Conservation (phyloP, 1,139 yeast species). For the Yamadazyma buinensis region DNA sequence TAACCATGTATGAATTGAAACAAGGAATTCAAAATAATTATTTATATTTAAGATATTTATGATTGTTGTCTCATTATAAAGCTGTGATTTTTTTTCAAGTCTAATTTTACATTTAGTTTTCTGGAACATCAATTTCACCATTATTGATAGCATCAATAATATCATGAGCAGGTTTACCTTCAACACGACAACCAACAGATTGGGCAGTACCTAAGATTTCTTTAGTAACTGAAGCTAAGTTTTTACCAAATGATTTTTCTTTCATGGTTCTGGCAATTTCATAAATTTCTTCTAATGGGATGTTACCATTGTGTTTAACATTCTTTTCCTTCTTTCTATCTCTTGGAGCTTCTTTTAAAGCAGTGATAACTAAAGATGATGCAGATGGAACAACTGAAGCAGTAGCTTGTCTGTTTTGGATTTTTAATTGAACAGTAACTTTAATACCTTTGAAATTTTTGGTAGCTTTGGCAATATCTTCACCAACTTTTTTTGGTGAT, state of each 20-base stretch:
- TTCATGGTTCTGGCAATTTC: constrained; percentile 98
- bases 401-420: constrained; percentile 99
- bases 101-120: constrained; percentile 48
- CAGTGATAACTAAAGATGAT: constrained; percentile 97
- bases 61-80: constrained; percentile 13
- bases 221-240: constrained; percentile 93
- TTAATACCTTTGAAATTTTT: constrained; percentile 98
- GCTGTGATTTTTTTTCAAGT: constrained; percentile 11
- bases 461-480: constrained; percentile 99
- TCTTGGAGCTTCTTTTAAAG: constrained; percentile 99
- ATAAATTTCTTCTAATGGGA: constrained; percentile 92
- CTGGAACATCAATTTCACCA: constrained; percentile 97
- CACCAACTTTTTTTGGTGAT: constrained; percentile 99
- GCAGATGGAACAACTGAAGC: constrained; percentile 99
- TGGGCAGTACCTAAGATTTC: constrained; percentile 99
- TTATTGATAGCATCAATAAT: constrained; percentile 96
- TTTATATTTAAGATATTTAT: constrained; percentile 12
- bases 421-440: constrained; percentile 97
- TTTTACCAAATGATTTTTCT: constrained; percentile 98
- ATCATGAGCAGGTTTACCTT: constrained; percentile 99
- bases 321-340: constrained; percentile 99
- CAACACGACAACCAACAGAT: constrained; percentile 98
- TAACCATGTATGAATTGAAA: too few species aligned
- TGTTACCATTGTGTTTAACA: constrained; percentile 99
- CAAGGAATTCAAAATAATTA: constrained; percentile 6